Evolutionary conservation across 169 alveolate species (phyloP).

Genomic region (Eimeria brunetti): DNA sequence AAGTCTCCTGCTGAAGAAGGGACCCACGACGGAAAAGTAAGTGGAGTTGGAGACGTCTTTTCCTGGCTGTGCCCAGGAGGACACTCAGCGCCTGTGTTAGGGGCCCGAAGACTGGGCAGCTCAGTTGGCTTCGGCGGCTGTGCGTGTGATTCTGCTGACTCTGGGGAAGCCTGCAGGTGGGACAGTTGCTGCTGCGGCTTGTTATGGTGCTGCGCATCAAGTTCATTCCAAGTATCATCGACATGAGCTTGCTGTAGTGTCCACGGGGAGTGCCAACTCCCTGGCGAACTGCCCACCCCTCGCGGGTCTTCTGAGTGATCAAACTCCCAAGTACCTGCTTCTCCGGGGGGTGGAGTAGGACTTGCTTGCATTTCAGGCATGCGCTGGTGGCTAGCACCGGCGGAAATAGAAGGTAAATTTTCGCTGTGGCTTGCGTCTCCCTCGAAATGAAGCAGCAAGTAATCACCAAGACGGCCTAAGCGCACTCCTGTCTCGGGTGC

Average conservation of each 20-base stretch:
- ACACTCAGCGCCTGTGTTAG: not conserved
- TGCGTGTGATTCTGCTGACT: not conserved
- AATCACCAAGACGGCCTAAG: not conserved
- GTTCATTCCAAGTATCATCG: not conserved
- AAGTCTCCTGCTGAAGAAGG: not conserved
- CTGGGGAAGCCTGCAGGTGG: not conserved
- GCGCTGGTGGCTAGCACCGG: not conserved
- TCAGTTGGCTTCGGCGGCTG: not conserved
- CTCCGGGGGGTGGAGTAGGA: not conserved
- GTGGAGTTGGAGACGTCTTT: not conserved
- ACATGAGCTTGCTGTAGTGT: not conserved
- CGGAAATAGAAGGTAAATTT: not conserved
- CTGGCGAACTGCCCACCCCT: not conserved
- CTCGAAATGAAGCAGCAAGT: not conserved
- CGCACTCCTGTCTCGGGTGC: not conserved
- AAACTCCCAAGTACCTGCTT: not conserved
- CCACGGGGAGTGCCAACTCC: not conserved
- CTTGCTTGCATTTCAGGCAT: not conserved
- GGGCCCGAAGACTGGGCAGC: not conserved
- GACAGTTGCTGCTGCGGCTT: not conserved
- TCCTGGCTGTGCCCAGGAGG: not conserved
- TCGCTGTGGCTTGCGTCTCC: not conserved
- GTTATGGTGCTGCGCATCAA: not conserved
- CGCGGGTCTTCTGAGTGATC: not conserved
- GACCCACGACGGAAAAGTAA: not conserved